Percentiles rank a stretch among this genome's conserved stretches.
Conservation (phyloP, 352 stramenopile species). For the Thraustotheca clavata region DNA sequence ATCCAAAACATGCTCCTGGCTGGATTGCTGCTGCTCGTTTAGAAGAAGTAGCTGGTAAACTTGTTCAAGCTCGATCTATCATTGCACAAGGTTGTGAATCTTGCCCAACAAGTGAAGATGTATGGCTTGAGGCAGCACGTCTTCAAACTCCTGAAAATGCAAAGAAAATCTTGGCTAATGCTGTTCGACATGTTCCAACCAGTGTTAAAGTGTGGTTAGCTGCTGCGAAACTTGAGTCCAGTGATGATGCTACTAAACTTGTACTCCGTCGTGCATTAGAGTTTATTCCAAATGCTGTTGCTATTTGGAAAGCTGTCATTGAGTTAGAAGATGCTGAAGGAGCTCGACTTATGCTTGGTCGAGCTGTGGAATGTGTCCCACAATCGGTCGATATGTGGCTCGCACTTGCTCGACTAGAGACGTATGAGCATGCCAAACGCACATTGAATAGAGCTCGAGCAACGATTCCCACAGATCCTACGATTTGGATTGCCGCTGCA, state of each 20-base stretch:
- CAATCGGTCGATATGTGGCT: slow-evolving; percentile 98
- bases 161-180: slow-evolving; percentile 95
- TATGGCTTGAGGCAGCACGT: slow-evolving; percentile 97
- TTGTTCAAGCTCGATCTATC: slow-evolving; percentile 93
- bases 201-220: slow-evolving; percentile 96
- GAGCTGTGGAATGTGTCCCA: slow-evolving; percentile 98
- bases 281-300: slow-evolving; percentile 95
- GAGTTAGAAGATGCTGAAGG: slow-evolving; percentile 97
- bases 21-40: slow-evolving; percentile 98
- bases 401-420: slow-evolving; percentile 95
- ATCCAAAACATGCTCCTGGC: slow-evolving; percentile 96
- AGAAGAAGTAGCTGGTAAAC: slow-evolving; percentile 95
- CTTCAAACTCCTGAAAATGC: slow-evolving; percentile 94
- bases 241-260: slow-evolving; percentile 83
- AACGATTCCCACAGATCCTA: slow-evolving; percentile 92
- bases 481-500: slow-evolving; percentile 97
- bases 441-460: slow-evolving; percentile 95
- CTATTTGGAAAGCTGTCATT: slow-evolving; percentile 98
- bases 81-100: slow-evolving; percentile 96
- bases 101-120: slow-evolving; percentile 94
- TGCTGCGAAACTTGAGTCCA: slow-evolving; percentile 91
- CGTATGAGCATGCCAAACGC: slow-evolving; percentile 96
- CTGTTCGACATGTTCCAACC: slow-evolving; percentile 87
- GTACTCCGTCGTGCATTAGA: slow-evolving; percentile 90
- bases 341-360: slow-evolving; percentile 90